Evolutionary conservation across 2,329 filamentous ascomycete genomes (phyloP), one percentile per base, ranked within the genome.

Genomic region (Xylaria sp.): DNA sequence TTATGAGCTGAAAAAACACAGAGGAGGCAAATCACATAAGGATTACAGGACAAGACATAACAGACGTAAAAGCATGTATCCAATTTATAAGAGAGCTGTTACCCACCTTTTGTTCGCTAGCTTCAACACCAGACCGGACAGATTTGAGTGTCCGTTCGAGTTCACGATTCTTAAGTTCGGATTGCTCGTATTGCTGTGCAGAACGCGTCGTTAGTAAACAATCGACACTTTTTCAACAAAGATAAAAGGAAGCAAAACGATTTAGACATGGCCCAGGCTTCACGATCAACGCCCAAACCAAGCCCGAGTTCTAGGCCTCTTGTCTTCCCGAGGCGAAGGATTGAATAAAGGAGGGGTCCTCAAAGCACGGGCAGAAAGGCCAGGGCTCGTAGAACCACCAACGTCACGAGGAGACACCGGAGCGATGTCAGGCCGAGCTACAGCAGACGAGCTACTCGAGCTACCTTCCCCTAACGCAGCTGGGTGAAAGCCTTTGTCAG

Each of bases 141-240:
- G 78, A 76, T 67, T 84, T 85, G 65, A 84, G 74, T 56, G 79
- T 79, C 64, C 78, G 76, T 67, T 83, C 81, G 44, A 85, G 71
- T 58, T 84, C 82, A 64, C 80, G 78, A 56, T 78, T 82, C 50
- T 84, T 82, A 63, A 80, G 76, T 63, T 85, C 82, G 11, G 79
- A 76, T 67, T 82, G 79, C 63, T 85, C 82, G 66, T 83, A 77
- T 82, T 85, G 83, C 82, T 85, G 66, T 48, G 63, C 51, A 59
- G 57, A 52, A 63, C 8, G 54, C 55, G 39, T 50, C 55, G 70
- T 66, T 69, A 71, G 65, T 47, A 55, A 19, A 42, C n/a, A 54
- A 50, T 53, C 19, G 50, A 30, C 6, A 30, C 4, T 30, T 30
- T 30, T 19, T 8, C 52, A n/a, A 51, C 19, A 11, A 3, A 52